Evolutionary conservation across 371 early-diverging fungal genomes (phyloP), one percentile per base, ranked within the genome.

Genomic region (Mycotypha africana): DNA sequence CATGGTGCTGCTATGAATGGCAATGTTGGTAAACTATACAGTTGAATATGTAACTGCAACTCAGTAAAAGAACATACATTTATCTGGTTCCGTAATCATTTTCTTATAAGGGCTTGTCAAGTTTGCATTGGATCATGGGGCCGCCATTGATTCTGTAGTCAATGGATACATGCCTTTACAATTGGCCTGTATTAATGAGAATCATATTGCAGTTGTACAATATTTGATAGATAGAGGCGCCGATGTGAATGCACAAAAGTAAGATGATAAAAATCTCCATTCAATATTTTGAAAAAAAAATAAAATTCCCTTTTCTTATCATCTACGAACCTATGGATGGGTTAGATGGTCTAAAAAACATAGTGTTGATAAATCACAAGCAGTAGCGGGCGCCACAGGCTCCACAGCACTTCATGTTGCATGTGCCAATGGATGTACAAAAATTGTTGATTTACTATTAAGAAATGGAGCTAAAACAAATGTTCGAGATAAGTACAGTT

Each of bases 371-470:
- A 59, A 59, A 35, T 59, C 60, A 0, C 55, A 59, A 23, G 60
- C 60, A 30, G 60, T 55, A 15, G 51, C 56, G 14, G 60, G 60
- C 9, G 60, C 60, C 12, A 79, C 71, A 42, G 85, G 86, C 8
- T 82, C 82, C 15, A 86, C 88, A 2, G 82, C 88, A 11, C 51
- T 88, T 17, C 88, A 88, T 52, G 83, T 83, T 65, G 88, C 88
- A 3, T 81, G 82, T 41, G 88, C 88, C 10, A 84, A 84, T 47
- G 80, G 82, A 12, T 81, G 78, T 49, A 47, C 65, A 2, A 65
- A 67, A 26, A 74, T 80, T 22, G 79, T 80, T 0, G 81, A 81
- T 38, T 57, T 78, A 14, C 64, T 88, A 35, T 58, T 88, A 37
- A 60, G 73, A 24, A 74, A 81, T 42, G 80, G 81, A 25, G 88